Conservation (phyloP, 257 asterid species). For the Jaltomata sinuosa region DNA sequence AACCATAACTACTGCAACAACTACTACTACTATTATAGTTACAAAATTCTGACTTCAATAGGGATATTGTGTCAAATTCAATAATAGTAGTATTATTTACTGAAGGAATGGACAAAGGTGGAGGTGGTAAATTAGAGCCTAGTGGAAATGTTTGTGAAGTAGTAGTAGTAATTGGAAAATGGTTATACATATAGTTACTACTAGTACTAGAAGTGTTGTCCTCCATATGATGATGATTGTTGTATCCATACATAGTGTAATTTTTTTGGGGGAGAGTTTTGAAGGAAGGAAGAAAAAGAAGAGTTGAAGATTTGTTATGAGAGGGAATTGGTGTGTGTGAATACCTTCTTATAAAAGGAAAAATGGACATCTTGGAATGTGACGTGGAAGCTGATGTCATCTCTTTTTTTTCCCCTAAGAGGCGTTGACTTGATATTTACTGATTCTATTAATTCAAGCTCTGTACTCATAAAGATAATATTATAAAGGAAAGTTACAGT, state of each 20-base stretch:
- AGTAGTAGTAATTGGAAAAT: constrained; percentile 8
- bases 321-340: constrained; percentile 13
- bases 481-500: too few relatives aligned
- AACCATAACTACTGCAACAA: constrained; percentile 68
- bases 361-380: constrained; percentile 33
- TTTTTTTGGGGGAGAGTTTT: neutral
- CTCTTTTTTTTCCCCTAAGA: neutral
- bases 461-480: too few relatives aligned
- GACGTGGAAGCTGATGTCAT: constrained; percentile 63
- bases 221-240: constrained; percentile 4
- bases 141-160: constrained; percentile 5
- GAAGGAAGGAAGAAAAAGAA: neutral
- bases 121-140: constrained; percentile 17
- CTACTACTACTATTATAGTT: constrained; percentile 15
- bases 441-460: neutral
- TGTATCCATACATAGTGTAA: constrained; percentile 44
- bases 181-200: neutral
- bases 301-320: constrained; percentile 13
- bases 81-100: neutral
- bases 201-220: neutral
- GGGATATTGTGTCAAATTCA: constrained; percentile 38
- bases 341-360: constrained; percentile 42
- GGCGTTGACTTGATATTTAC: constrained; percentile 42
- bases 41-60: constrained; percentile 41
- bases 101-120: constrained; percentile 34